Evolutionary conservation across 2,329 filamentous ascomycete genomes (phyloP).

Genomic region (Exophiala calicioides): DNA sequence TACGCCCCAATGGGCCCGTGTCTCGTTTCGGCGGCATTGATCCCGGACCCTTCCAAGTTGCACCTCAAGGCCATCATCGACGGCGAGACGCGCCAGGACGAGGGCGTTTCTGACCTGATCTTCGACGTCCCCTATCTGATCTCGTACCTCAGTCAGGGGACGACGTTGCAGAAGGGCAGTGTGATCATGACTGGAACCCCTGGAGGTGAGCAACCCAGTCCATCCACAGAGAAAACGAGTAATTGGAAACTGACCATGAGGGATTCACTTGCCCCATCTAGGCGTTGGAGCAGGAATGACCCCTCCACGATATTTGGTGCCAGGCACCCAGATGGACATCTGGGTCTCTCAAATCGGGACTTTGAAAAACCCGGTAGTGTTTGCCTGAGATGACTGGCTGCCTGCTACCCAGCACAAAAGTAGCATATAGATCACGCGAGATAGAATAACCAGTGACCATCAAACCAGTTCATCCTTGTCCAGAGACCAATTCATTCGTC

Average conservation of each 20-base stretch:
- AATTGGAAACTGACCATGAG: too few species aligned
- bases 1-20: constrained; percentile 47
- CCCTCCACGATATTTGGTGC: constrained; percentile 42
- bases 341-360: constrained; percentile 45
- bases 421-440: too few species aligned
- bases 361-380: constrained; percentile 40
- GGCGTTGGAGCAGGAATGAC: constrained; percentile 47
- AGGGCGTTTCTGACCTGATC: constrained; percentile 41
- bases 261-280: too few species aligned
- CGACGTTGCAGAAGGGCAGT: constrained; percentile 40
- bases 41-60: constrained; percentile 37
- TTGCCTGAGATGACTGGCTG: constrained; percentile 20
- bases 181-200: constrained; percentile 46
- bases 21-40: constrained; percentile 35
- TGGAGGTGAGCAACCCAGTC: constrained; percentile 35
- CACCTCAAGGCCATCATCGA: constrained; percentile 40
- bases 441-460: too few species aligned
- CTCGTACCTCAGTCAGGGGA: constrained; percentile 41
- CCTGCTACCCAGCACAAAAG: too few species aligned
- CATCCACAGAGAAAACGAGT: too few species aligned
- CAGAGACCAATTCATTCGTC: too few species aligned
- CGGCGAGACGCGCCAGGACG: constrained; percentile 40
- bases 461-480: too few species aligned
- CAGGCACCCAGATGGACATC: constrained; percentile 45
- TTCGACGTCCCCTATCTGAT: constrained; percentile 40